A percentile compares a stretch with the other conserved stretches of the same genome.
Conservation (phyloP, 495 filamentous ascomycete species). For the Penicillium psychrofluorescens region DNA sequence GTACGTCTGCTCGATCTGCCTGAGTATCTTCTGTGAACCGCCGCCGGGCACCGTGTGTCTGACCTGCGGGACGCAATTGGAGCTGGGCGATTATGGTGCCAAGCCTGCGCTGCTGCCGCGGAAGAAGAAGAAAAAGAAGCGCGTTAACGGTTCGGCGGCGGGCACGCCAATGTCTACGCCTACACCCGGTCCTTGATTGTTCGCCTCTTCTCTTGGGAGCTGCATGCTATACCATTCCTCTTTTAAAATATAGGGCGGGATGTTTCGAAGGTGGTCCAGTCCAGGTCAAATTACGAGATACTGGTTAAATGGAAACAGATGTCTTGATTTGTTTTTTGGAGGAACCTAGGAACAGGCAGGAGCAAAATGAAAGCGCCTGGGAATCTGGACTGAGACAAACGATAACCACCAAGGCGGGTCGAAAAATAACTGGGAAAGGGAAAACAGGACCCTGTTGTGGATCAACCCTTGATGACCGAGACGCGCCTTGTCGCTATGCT, state of each 20-base stretch:
- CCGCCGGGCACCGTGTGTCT: slow-evolving; percentile 65
- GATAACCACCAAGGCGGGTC: neutral
- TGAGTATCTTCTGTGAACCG: slow-evolving; percentile 73
- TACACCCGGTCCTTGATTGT: slow-evolving; percentile 32
- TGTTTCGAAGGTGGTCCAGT: too few species aligned
- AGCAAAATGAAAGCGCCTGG: neutral
- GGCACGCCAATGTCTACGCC: slow-evolving; percentile 37
- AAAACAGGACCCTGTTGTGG: too few species aligned
- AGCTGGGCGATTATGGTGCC: slow-evolving; percentile 64
- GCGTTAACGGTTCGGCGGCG: slow-evolving; percentile 34
- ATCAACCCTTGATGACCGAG: too few species aligned
- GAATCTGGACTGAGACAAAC: neutral
- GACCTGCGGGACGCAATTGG: slow-evolving; percentile 83
- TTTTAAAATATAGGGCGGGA: neutral
- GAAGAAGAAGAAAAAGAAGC: slow-evolving; percentile 69
- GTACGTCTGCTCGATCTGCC: slow-evolving; percentile 90
- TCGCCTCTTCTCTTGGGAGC: neutral
- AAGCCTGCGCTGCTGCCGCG: slow-evolving; percentile 67
- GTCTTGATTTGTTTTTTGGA: neutral
- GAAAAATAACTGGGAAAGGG: neutral
- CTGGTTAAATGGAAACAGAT: neutral
- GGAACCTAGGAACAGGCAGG: slow-evolving; percentile 4
- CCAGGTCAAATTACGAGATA: neutral
- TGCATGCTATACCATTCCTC: neutral
- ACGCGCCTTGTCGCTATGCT: neutral